Conservation (phyloP, 2,329 filamentous ascomycete species). For the Xylaria sp. region DNA sequence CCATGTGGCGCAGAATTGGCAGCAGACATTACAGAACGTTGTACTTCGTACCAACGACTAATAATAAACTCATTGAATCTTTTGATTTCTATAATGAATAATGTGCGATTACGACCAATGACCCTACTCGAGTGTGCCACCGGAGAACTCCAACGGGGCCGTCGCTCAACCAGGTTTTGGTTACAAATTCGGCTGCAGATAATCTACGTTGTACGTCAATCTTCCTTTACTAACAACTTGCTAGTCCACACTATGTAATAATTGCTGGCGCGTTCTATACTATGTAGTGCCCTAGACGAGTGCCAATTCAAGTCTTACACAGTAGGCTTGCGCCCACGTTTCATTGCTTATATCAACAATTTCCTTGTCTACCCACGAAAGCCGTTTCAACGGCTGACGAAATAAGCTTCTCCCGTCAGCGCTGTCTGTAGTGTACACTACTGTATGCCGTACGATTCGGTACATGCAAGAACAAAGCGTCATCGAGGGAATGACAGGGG, state of each 20-base stretch:
- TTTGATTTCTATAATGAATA: conserved; percentile 1
- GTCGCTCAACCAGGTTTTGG: conserved; percentile 23
- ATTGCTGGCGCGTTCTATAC: conserved; percentile 6
- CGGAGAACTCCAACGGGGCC: conserved; percentile 15
- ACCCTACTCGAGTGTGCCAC: conserved; percentile 9
- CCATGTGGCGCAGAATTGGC: conserved; percentile 12
- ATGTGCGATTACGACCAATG: background rate
- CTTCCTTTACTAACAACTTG: background rate
- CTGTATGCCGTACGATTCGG: conserved; percentile 25
- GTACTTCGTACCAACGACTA: background rate
- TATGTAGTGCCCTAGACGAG: background rate
- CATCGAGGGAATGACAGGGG: conserved; percentile 41
- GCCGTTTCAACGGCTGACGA: conserved; percentile 38
- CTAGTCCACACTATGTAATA: background rate
- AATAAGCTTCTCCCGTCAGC: conserved; percentile 43
- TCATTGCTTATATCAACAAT: conserved; percentile 17
- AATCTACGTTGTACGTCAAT: conserved; percentile 5
- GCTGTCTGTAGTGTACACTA: conserved; percentile 17
- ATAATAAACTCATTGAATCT: background rate
- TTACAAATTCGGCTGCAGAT: conserved; percentile 15
- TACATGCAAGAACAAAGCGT: conserved; percentile 33
- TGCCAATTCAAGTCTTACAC: conserved; percentile 5
- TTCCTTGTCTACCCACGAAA: conserved; percentile 24
- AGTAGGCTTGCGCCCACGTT: conserved; percentile 15
- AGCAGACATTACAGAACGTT: conserved; percentile 25